These are phyloP conservation scores for Podosphaera leucotricha DNA, from an alignment of 2,329 filamentous ascomycete species.

Conservation along the genomic window DNA sequence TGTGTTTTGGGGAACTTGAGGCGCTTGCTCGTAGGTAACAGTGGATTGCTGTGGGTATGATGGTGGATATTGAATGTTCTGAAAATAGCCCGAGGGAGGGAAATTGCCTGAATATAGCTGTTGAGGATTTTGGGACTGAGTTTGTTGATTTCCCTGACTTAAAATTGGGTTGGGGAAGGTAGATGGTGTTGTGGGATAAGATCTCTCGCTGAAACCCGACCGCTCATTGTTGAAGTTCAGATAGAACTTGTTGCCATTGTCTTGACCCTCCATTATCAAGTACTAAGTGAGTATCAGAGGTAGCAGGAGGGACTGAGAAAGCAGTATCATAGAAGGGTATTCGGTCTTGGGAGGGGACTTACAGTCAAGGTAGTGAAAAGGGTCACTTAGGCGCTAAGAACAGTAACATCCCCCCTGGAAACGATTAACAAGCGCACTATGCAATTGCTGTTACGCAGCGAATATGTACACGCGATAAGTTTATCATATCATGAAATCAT, in stretches of 20 bases:
- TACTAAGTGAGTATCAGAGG: background rate
- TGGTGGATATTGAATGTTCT: slow-evolving; percentile 30
- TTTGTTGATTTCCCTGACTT: slow-evolving; percentile 15
- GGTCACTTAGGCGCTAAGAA: background rate
- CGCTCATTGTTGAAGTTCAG: slow-evolving; percentile 24
- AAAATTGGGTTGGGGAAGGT: slow-evolving; percentile 80
- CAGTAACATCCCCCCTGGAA: background rate
- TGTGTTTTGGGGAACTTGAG: slow-evolving; percentile 25
- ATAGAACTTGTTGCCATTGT: slow-evolving; percentile 11
- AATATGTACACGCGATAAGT: background rate
- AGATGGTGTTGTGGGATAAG: slow-evolving; percentile 74
- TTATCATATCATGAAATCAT: background rate
- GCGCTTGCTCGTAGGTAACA: slow-evolving; percentile 28
- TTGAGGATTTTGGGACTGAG: slow-evolving; percentile 11
- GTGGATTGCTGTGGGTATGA: slow-evolving; percentile 18
- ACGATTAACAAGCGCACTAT: background rate
- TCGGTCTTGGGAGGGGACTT: background rate
- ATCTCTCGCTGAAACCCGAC: slow-evolving; percentile 46
- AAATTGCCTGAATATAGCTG: slow-evolving; percentile 24
- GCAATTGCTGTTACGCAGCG: background rate
- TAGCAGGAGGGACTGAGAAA: background rate
- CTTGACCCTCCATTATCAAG: slow-evolving; percentile 1
- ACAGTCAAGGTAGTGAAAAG: background rate
- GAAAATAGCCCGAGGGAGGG: slow-evolving; percentile 29
- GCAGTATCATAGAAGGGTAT: background rate